Percentiles rank a stretch among this genome's conserved stretches.
Conservation (phyloP, 371 early-diverging fungal species). For the Syncephalastrum monosporum region DNA sequence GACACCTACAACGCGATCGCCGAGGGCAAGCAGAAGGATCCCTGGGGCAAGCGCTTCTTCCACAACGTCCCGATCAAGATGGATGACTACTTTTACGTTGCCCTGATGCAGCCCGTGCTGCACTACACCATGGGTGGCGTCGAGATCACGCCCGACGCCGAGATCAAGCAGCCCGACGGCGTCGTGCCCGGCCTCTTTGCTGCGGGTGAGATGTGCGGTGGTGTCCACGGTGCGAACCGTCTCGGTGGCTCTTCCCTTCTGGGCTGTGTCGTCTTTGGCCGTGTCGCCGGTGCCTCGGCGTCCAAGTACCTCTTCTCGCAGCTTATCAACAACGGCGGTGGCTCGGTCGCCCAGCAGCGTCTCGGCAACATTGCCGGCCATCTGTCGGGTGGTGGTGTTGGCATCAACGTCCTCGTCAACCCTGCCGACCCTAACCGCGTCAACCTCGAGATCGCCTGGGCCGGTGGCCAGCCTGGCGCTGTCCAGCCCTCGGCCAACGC, state of each 20-base stretch:
- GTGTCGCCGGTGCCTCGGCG: slow-evolving; percentile 86
- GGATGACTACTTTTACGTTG: slow-evolving; percentile 79
- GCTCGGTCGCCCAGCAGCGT: slow-evolving; percentile 64
- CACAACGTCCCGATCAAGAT: slow-evolving; percentile 76
- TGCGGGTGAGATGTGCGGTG: slow-evolving; percentile 86
- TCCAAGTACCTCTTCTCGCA: slow-evolving; percentile 62
- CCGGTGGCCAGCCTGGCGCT: slow-evolving; percentile 18
- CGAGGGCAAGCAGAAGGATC: slow-evolving; percentile 68
- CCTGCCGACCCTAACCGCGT: slow-evolving; percentile 53
- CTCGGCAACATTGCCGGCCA: slow-evolving; percentile 74
- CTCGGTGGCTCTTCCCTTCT: slow-evolving; percentile 60
- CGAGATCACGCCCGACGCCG: slow-evolving; percentile 79
- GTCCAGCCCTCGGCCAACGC: slow-evolving; percentile 18
- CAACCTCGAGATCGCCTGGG: slow-evolving; percentile 66
- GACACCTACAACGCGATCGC: slow-evolving; percentile 81
- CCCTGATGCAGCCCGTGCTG: slow-evolving; percentile 87
- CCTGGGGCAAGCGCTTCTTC: slow-evolving; percentile 93
- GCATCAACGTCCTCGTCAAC: slow-evolving; percentile 57
- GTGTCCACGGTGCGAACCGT: slow-evolving; percentile 57
- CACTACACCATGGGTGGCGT: slow-evolving; percentile 98
- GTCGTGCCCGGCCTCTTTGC: slow-evolving; percentile 86
- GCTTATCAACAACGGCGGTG: slow-evolving; percentile 45
- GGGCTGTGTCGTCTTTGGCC: slow-evolving; percentile 96
- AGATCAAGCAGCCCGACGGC: slow-evolving; percentile 63
- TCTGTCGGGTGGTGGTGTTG: slow-evolving; percentile 56